Conservation (phyloP, 2,329 filamentous ascomycete species). For the Aquanectria penicillioides region DNA sequence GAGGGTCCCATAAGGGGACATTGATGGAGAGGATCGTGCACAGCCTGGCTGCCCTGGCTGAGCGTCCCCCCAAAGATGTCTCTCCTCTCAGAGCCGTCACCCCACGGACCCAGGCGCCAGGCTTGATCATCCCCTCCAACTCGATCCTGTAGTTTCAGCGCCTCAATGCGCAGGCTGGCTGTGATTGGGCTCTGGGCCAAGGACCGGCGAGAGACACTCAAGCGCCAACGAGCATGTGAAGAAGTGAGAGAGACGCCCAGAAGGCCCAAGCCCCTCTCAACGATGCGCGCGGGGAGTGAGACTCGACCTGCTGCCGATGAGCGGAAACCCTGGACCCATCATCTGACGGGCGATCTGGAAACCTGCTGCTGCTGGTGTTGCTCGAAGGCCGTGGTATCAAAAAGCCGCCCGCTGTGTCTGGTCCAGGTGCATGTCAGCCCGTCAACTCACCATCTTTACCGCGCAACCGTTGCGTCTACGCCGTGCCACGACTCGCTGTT, state of each 20-base stretch:
- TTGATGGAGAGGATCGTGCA: background rate
- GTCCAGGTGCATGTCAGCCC: too few species aligned
- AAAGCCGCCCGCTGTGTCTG: too few species aligned
- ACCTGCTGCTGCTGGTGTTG: too few species aligned
- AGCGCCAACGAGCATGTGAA: constrained; percentile 9
- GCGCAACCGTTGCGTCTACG: too few species aligned
- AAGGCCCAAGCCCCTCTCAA: background rate
- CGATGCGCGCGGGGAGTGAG: background rate
- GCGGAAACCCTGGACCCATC: too few species aligned
- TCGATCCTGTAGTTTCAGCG: constrained; percentile 11
- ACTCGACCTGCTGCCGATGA: too few species aligned
- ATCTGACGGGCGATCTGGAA: too few species aligned
- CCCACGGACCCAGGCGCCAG: background rate
- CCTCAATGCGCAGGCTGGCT: constrained; percentile 9
- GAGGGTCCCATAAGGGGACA: too few species aligned
- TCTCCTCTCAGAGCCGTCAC: constrained; percentile 3
- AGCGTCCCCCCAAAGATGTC: background rate
- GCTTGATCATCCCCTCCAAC: constrained; percentile 15
- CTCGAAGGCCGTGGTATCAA: too few species aligned
- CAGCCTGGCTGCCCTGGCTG: background rate
- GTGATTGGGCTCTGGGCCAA: constrained; percentile 4
- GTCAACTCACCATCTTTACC: too few species aligned
- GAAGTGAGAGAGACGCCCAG: background rate
- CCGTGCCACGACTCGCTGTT: too few species aligned
- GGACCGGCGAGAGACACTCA: background rate